A percentile compares a stretch with the other conserved stretches of the same genome.
These are phyloP conservation scores for Sporothrix variecibatus DNA, from an alignment of 2,329 filamentous ascomycete species.

Conservation along the genomic window DNA sequence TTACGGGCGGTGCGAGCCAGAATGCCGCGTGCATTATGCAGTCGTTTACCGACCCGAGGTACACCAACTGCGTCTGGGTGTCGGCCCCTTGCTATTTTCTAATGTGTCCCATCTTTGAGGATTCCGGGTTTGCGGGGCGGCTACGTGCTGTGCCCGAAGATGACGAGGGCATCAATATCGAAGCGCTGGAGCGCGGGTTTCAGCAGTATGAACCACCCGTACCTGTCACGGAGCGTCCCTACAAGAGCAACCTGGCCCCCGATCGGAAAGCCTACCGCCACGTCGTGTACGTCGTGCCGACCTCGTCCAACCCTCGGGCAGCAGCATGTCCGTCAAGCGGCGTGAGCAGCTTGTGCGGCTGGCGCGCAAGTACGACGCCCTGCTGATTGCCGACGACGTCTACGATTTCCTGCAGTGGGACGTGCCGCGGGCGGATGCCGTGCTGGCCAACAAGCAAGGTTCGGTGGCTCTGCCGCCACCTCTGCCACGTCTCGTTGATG, in stretches of 20 bases:
- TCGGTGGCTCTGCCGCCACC: constrained; percentile 38
- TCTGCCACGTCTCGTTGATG: constrained; percentile 75
- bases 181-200: constrained; percentile 52
- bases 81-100: constrained; percentile 82
- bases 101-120: constrained; percentile 82
- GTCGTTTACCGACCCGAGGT: constrained; percentile 76
- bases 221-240: background rate
- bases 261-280: constrained; percentile 81
- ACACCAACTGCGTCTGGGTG: constrained; percentile 77
- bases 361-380: constrained; percentile 75
- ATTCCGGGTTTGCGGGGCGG: constrained; percentile 70
- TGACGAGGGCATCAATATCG: constrained; percentile 72
- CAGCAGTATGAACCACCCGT: constrained; percentile 26
- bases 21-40: constrained; percentile 75
- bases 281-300: constrained; percentile 84
- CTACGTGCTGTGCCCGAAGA: constrained; percentile 75
- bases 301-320: constrained; percentile 83
- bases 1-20: constrained; percentile 85
- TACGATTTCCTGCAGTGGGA: constrained; percentile 92
- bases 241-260: constrained; percentile 44
- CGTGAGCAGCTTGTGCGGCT: constrained; percentile 71
- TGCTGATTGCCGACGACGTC: constrained; percentile 88
- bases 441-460: constrained; percentile 18
- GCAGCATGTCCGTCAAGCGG: constrained; percentile 72
- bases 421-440: constrained; percentile 29